Base-by-base conservation (phyloP, 805 yeast species). In the Myxozyma monticola region DNA sequence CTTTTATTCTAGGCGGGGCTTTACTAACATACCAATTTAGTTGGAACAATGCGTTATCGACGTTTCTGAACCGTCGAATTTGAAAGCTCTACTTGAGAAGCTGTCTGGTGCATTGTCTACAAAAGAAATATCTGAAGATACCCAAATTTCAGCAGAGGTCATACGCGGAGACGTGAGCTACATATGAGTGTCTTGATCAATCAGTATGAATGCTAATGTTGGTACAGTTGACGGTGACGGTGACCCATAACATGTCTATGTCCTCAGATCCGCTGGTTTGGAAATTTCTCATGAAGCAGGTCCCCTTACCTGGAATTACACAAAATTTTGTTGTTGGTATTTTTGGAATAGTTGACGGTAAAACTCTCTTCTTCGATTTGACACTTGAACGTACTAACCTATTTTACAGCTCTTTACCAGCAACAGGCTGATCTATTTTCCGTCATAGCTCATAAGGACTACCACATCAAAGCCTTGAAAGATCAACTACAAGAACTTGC, bases 41-140 rank as follows among this genome's bases (percentile, higher is more conserved):
- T 28, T 42, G 26, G 55, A 53, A 12, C 28, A 42, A 25, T 50
- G 54, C 28, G 42, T 42, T 15, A 48, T 53, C 9, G 56, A 51
- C 30, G 48, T 45, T 15, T 30, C 48, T 12, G 25, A 38, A 20
- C 24, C 44, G 4, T 33, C 49, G 18, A 48, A 53, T 26, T 26
- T 45, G 18, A 24, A n/a, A 7, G 38, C 40, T 12, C 41, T 53
- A 12, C 36, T 50, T 14, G 33, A 22, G 3, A 38, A 31, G 20
- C 20, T 50, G 15, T 12, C 31, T 12, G 41, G 35, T 20, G 42
- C 44, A 6, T 45, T 48, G 18, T n/a, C 8, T 5, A 26, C 7
- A 14, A 7, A 21, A 2, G 35, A 24, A 5, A 20, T 9, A 17
- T 18, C 33, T 9, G 28, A 21, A 3, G 22, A 36, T 2, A 26